phyloP scores from a whole-genome alignment of 2,329 filamentous ascomycete species.

The Rhynchosporium agropyri region DNA sequence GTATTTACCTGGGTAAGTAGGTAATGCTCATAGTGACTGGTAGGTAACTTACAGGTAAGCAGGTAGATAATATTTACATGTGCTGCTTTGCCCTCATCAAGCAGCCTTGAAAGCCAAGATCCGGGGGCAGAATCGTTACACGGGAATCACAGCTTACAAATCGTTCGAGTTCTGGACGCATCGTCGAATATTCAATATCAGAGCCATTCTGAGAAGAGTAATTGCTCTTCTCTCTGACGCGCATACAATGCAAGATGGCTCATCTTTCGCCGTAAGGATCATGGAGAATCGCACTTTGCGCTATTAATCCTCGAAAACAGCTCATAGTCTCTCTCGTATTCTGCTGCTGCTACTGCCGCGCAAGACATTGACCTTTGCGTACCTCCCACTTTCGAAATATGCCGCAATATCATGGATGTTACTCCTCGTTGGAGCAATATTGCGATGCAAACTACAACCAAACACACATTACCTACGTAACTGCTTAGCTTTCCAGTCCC shows the following conservation, averaged over 20 bases:
- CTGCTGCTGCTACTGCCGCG: background rate
- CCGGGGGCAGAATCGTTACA: background rate
- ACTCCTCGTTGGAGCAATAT: constrained; percentile 1
- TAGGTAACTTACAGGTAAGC: too few relatives aligned
- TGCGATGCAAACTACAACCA: constrained; percentile 1
- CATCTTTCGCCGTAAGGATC: background rate
- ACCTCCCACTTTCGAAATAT: background rate
- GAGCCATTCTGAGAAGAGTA: background rate
- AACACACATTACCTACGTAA: background rate
- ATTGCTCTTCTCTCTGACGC: background rate
- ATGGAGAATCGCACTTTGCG: background rate
- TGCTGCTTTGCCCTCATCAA: too few relatives aligned
- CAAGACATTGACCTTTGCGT: background rate
- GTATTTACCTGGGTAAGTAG: too few relatives aligned
- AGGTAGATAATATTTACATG: constrained; percentile 5
- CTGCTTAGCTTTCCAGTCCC: background rate
- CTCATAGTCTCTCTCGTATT: background rate
- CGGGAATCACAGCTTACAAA: background rate
- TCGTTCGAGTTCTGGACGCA: constrained; percentile 2
- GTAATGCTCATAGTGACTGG: too few relatives aligned
- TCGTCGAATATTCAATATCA: too few relatives aligned
- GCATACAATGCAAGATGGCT: constrained; percentile 5
- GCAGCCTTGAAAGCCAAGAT: constrained; percentile 1
- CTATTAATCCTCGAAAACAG: constrained; percentile 8
- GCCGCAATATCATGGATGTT: background rate